Evolutionary conservation across 2,329 filamentous ascomycete genomes (phyloP).

Genomic region (Xylariaceae sp.): DNA sequence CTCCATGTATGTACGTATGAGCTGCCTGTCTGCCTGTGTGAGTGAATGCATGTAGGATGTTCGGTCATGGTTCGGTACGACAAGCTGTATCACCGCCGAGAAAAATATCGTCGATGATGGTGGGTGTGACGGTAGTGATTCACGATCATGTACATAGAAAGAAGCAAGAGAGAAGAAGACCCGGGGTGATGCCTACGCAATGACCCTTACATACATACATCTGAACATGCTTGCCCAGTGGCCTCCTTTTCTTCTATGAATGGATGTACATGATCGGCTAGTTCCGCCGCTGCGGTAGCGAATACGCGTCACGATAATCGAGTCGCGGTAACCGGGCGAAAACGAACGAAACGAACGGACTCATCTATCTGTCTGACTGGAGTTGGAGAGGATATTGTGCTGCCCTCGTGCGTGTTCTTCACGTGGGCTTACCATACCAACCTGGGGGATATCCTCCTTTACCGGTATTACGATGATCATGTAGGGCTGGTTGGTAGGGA

Average conservation of each 20-base stretch:
- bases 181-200: background rate
- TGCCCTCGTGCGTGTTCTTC: background rate
- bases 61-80: background rate
- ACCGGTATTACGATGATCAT: too few relatives aligned
- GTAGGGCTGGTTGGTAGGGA: too few relatives aligned
- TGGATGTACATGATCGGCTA: background rate
- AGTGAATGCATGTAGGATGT: background rate
- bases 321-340: too few relatives aligned
- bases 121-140: too few relatives aligned
- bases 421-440: background rate
- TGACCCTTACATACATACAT: background rate
- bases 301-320: background rate
- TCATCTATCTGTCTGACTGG: background rate
- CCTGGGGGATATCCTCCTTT: too few relatives aligned
- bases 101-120: too few relatives aligned
- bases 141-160: too few relatives aligned
- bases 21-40: background rate
- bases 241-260: too few relatives aligned
- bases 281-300: conserved; percentile 10
- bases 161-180: too few relatives aligned
- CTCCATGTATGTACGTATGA: background rate
- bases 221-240: background rate
- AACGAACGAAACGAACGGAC: too few relatives aligned
- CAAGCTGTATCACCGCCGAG: background rate
- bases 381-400: background rate